These are phyloP conservation scores for Ophiostoma australiae DNA, from an alignment of 2,329 filamentous ascomycete species.

Conservation along the genomic window DNA sequence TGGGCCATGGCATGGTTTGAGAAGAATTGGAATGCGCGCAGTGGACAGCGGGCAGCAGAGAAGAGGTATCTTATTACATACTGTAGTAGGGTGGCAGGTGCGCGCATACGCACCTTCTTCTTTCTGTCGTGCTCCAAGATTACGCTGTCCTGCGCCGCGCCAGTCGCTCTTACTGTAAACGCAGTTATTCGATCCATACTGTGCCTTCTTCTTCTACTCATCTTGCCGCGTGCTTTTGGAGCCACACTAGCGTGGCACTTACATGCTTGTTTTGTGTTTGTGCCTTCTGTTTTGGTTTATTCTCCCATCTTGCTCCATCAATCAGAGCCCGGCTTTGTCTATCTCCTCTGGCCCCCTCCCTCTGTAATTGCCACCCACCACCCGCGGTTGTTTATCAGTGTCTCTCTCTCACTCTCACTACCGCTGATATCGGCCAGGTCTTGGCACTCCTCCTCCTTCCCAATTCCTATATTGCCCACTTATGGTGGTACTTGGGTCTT, in stretches of 20 bases:
- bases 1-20: background rate
- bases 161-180: background rate
- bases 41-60: background rate
- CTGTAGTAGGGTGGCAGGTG: too few species aligned
- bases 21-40: constrained; percentile 7
- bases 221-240: background rate
- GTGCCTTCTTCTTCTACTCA: constrained; percentile 13
- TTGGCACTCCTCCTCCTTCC: constrained; percentile 15
- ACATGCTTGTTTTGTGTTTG: constrained; percentile 5
- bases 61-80: background rate
- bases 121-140: constrained; percentile 10
- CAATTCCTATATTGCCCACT: constrained; percentile 16
- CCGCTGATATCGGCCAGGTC: background rate
- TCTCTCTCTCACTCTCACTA: background rate
- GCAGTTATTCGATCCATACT: background rate
- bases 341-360: background rate
- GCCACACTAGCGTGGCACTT: constrained; percentile 15
- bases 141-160: background rate
- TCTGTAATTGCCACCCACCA: constrained; percentile 2
- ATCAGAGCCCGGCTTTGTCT: constrained; percentile 4
- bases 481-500: constrained; percentile 8
- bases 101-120: constrained; percentile 8
- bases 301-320: background rate
- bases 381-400: background rate
- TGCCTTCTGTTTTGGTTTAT: background rate